Conservation (phyloP, 495 filamentous ascomycete genomes). For the Penicillium tannophilum region DNA sequence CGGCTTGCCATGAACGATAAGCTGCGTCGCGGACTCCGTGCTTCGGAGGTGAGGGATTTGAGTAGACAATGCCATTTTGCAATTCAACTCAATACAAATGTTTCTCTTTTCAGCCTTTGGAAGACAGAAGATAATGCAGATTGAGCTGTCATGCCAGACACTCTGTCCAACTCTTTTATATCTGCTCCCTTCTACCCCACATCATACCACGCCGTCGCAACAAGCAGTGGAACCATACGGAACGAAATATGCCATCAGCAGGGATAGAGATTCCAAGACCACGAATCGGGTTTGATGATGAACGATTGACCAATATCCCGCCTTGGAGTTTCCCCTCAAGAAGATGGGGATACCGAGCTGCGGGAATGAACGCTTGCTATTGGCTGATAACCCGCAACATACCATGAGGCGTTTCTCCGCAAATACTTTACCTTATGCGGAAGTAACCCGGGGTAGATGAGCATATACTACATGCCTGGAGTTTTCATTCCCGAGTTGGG, state of each 20-base stretch:
- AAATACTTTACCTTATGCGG: conserved; percentile 4
- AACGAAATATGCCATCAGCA: not conserved
- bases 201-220: not conserved
- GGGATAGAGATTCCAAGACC: not conserved
- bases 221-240: not conserved
- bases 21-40: conserved; percentile 34
- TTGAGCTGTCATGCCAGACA: not conserved
- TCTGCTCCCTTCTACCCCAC: not conserved
- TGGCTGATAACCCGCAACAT: conserved; percentile 15
- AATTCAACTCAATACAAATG: not conserved
- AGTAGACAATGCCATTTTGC: too few relatives aligned
- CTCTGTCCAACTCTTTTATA: not conserved
- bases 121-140: not conserved
- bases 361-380: conserved; percentile 10
- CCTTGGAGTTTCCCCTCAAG: too few relatives aligned
- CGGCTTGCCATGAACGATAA: conserved; percentile 49
- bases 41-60: conserved; percentile 23
- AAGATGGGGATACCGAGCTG: not conserved
- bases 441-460: conserved; percentile 15
- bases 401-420: conserved; percentile 5
- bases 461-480: too few relatives aligned
- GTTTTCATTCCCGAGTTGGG: too few relatives aligned
- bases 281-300: not conserved
- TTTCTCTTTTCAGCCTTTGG: not conserved
- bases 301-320: too few relatives aligned